phyloP scores from a whole-genome alignment of 176 grass and related monocot genomes.

The Zoysia japonica region DNA sequence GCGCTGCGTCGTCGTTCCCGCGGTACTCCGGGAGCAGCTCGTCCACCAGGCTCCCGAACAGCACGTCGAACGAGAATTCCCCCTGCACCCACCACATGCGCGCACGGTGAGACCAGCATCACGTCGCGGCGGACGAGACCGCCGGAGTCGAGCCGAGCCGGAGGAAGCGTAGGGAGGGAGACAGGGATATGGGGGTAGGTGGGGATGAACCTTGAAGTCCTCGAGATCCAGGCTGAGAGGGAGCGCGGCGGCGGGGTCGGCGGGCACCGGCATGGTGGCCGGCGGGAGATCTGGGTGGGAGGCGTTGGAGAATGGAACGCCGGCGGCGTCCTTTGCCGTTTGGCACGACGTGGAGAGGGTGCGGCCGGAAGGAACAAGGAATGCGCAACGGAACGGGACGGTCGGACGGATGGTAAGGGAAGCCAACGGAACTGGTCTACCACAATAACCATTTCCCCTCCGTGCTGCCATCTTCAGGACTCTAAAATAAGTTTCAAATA shows the following conservation, averaged over 20 bases:
- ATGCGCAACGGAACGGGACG: background rate
- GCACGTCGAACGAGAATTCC: constrained; percentile 90
- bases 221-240: constrained; percentile 91
- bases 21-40: constrained; percentile 85
- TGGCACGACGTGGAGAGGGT: constrained; percentile 36
- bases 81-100: constrained; percentile 44
- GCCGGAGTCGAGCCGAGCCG: background rate
- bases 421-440: background rate
- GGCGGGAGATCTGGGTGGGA: constrained; percentile 44
- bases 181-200: background rate
- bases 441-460: no score
- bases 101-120: background rate
- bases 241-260: constrained; percentile 54
- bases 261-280: constrained; percentile 46
- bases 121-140: background rate
- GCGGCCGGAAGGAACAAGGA: constrained; percentile 23
- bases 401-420: background rate
- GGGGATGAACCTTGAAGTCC: constrained; percentile 83
- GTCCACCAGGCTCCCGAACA: constrained; percentile 87
- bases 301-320: constrained; percentile 18
- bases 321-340: constrained; percentile 20
- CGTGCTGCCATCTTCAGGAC: no score
- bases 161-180: background rate
- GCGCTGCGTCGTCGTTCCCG: constrained; percentile 53
- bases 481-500: no score